Evolutionary conservation across 106 monocot species (phyloP).

Genomic region (Chionographis japonica): DNA sequence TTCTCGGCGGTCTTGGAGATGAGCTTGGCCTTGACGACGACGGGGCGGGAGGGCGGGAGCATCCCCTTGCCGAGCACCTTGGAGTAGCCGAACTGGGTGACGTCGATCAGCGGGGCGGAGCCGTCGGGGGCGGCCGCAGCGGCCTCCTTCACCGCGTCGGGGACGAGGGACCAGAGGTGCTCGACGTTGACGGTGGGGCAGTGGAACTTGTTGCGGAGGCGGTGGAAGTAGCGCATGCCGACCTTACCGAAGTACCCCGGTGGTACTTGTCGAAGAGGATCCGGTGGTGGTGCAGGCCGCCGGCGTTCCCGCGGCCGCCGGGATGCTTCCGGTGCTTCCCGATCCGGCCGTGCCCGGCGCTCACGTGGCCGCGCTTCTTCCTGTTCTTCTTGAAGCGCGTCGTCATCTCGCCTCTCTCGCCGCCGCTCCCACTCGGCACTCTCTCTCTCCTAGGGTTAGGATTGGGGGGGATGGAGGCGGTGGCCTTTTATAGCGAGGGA

Average conservation of each 20-base stretch:
- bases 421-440: neutral
- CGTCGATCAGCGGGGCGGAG: slow-evolving; percentile 34
- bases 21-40: slow-evolving; percentile 44
- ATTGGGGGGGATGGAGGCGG: neutral
- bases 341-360: slow-evolving; percentile 41
- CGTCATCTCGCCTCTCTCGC: slow-evolving; percentile 16
- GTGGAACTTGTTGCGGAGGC: slow-evolving; percentile 43
- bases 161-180: slow-evolving; percentile 44
- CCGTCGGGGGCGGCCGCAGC: slow-evolving; percentile 3
- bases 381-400: slow-evolving; percentile 52
- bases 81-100: slow-evolving; percentile 40
- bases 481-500: neutral
- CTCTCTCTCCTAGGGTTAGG: too few relatives aligned
- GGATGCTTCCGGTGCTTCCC: slow-evolving; percentile 55
- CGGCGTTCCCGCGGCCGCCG: slow-evolving; percentile 47
- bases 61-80: slow-evolving; percentile 41
- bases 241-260: slow-evolving; percentile 40
- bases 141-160: slow-evolving; percentile 31
- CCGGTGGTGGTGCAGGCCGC: slow-evolving; percentile 41
- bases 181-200: slow-evolving; percentile 44
- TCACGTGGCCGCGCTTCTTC: slow-evolving; percentile 50
- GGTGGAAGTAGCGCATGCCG: slow-evolving; percentile 46
- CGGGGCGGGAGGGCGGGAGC: slow-evolving; percentile 19
- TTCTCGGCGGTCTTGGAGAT: slow-evolving; percentile 42
- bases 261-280: slow-evolving; percentile 47